A percentile compares a stretch with the other conserved stretches of the same genome.
Evolutionary conservation across 2,329 filamentous ascomycete species (phyloP).

Genomic region (Fusarium papillatum): DNA sequence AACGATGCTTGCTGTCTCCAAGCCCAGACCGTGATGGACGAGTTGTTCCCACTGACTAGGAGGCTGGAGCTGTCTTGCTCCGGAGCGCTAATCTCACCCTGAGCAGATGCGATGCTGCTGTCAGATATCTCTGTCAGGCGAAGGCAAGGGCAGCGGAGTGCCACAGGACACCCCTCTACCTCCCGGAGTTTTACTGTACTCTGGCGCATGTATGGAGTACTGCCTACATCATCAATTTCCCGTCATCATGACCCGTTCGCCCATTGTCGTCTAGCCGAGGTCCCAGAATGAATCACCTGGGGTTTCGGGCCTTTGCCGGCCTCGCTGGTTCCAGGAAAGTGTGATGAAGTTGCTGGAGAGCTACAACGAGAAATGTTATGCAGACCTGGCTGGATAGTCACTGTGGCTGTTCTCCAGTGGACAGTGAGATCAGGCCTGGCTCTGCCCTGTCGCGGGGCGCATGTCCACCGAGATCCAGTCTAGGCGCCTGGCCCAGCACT

Average conservation of each 20-base stretch:
- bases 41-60: constrained; percentile 12
- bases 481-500: constrained; percentile 4
- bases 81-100: constrained; percentile 21
- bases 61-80: constrained; percentile 8
- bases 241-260: constrained; percentile 5
- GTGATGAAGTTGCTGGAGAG: background rate
- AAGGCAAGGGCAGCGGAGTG: constrained; percentile 10
- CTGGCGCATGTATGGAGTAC: constrained; percentile 8
- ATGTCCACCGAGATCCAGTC: background rate
- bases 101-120: background rate
- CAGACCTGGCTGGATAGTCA: background rate
- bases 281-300: background rate
- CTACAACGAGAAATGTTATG: background rate
- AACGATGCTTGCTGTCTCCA: constrained; percentile 14
- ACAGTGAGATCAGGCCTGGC: constrained; percentile 3
- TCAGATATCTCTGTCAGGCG: constrained; percentile 12
- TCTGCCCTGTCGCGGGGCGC: constrained; percentile 24
- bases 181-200: constrained; percentile 8
- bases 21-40: constrained; percentile 21
- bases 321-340: constrained; percentile 4
- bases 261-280: background rate
- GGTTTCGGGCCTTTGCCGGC: background rate
- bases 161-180: constrained; percentile 2
- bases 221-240: constrained; percentile 4
- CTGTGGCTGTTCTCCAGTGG: constrained; percentile 7